Evolutionary conservation across 2,329 filamentous ascomycete species (phyloP), one percentile per base, ranked within the genome.

Genomic region (Colletotrichum lentis): DNA sequence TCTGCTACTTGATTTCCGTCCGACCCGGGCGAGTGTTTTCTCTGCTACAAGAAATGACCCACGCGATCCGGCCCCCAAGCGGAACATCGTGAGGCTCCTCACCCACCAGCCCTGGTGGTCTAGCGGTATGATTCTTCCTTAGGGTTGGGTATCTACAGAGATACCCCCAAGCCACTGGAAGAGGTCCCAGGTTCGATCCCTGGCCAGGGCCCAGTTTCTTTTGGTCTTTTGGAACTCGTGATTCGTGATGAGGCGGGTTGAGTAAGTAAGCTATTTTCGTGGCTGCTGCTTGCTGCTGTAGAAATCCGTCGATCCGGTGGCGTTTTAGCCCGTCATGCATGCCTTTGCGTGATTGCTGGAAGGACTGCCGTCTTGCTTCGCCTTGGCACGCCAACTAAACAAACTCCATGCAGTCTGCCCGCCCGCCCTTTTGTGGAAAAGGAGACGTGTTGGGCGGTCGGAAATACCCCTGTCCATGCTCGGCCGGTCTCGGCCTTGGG

Each of bases 101-200:
- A 24, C 2, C 31, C 5, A 22, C 3, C 22, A 55, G 65, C 65
- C 65, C 65, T 68, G 41, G 62, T 68, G 65, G 65, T 61, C 65
- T 68, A 68, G 65, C 65, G 65, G 65, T 65, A 68, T 68, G 65
- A 68, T 65, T 68, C 65, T 68, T 65, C 65, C 65, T 68, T 68
- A 68, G 65, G 65, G 65, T 35, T 50, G 24, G 41, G 6, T 5
- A 5, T 54, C 4, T 1, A 22, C 3, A 53, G n/a, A 18, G 37
- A 14, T 20, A n/a, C n/a, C 6, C 3, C 10, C 18, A 27, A 27
- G 5, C 24, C 3, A 27, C 5, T 68, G 65, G 65, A 65, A 68
- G 65, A 68, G 65, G 65, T 64, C 65, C 65, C 65, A 68, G 65
- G 65, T 68, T 68, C 62, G 62, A 68, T 60, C 56, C 62, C 65